Evolutionary conservation across 176 grass and related monocot genomes (phyloP).

Genomic region (Luzula sylvatica): DNA sequence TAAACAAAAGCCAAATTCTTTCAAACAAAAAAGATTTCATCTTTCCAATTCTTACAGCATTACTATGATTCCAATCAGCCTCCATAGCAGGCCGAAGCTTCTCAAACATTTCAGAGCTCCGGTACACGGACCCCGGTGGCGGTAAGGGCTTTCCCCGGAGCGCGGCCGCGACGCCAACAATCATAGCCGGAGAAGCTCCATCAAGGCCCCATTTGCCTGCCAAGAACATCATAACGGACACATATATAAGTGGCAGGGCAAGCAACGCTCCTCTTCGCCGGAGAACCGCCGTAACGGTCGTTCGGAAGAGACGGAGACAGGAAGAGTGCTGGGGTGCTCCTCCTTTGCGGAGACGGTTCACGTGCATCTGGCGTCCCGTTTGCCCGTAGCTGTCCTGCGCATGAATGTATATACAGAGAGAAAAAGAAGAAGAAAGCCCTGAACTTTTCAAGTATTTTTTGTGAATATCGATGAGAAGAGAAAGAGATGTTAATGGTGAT

Average conservation of each 20-base stretch:
- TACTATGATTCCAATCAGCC: slow-evolving; percentile 25
- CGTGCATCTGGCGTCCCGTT: slow-evolving; percentile 11
- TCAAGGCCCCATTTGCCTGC: slow-evolving; percentile 18
- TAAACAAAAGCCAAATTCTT: background rate
- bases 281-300: slow-evolving; percentile 11
- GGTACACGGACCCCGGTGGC: slow-evolving; percentile 62
- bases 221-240: slow-evolving; percentile 32
- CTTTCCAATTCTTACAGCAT: slow-evolving; percentile 15
- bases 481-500: background rate
- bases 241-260: slow-evolving; percentile 45
- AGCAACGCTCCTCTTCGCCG: slow-evolving; percentile 38
- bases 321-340: slow-evolving; percentile 9
- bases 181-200: slow-evolving; percentile 12
- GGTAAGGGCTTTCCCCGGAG: slow-evolving; percentile 12
- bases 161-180: slow-evolving; percentile 19
- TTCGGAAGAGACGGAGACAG: slow-evolving; percentile 22
- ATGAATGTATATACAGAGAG: background rate
- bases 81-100: slow-evolving; percentile 62
- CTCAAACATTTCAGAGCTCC: slow-evolving; percentile 64
- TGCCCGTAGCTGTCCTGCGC: slow-evolving; percentile 13
- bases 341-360: slow-evolving; percentile 4
- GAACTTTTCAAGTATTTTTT: background rate
- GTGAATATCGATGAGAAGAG: slow-evolving; percentile 2
- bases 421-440: background rate
- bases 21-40: background rate